These are phyloP conservation scores for Beauveria brongniartii DNA, from an alignment of 2,329 filamentous ascomycete species.

Conservation along the genomic window DNA sequence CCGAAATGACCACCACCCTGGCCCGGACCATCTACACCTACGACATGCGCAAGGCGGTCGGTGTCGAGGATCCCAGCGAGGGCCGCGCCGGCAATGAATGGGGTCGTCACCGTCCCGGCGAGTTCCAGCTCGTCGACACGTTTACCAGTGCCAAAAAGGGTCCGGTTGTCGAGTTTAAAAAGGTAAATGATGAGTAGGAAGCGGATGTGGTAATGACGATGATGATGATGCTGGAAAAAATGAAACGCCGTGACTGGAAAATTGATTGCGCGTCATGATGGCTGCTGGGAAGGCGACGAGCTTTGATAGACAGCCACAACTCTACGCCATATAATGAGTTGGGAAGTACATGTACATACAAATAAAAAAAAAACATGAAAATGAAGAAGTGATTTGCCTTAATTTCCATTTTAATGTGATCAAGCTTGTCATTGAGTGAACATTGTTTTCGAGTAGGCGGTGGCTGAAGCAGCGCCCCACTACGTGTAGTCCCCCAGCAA, in stretches of 20 bases:
- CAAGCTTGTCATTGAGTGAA: too few relatives aligned
- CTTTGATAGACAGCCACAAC: neutral
- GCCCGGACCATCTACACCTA: slow-evolving; percentile 54
- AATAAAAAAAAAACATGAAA: neutral
- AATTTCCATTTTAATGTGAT: neutral
- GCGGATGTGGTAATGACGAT: neutral
- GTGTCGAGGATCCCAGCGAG: slow-evolving; percentile 44
- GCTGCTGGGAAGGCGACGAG: neutral
- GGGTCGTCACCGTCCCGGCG: slow-evolving; percentile 46
- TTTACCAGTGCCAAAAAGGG: slow-evolving; percentile 70
- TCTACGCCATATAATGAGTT: neutral
- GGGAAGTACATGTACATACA: neutral
- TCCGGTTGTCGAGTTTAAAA: slow-evolving; percentile 55
- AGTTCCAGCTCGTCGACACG: slow-evolving; percentile 64
- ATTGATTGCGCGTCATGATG: neutral
- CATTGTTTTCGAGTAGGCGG: too few relatives aligned
- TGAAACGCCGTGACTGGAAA: neutral
- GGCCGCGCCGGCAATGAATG: slow-evolving; percentile 39
- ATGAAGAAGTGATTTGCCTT: neutral
- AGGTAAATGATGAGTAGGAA: slow-evolving; percentile 17
- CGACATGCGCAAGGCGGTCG: slow-evolving; percentile 45
- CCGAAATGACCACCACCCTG: slow-evolving; percentile 56
- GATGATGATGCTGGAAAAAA: neutral
- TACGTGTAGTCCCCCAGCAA: neutral
- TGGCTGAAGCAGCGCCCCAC: neutral